These are phyloP conservation scores for Spinacia oleracea DNA, from an alignment of 179 eudicot genomes.

Conservation along the genomic window DNA sequence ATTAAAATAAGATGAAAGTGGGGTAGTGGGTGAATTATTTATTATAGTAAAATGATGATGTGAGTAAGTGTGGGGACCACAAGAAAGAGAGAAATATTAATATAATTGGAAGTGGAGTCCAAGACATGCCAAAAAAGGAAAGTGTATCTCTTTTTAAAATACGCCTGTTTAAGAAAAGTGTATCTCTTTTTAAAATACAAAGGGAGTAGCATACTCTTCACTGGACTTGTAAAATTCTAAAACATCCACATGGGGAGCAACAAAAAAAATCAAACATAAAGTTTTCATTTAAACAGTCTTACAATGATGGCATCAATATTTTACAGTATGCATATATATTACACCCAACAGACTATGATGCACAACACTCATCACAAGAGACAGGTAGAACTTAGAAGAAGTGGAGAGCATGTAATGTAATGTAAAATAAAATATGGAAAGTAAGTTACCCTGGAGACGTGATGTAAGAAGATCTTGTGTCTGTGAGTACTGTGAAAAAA, in stretches of 20 bases:
- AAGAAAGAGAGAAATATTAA: no score
- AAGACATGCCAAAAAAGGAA: no score
- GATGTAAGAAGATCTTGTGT: slow-evolving; percentile 72
- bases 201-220: not conserved
- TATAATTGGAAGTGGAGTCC: no score
- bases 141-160: no score
- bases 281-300: not conserved
- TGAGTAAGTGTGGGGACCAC: no score
- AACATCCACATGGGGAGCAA: not conserved
- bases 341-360: not conserved
- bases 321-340: not conserved
- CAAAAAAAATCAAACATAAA: not conserved
- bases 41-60: no score
- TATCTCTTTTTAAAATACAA: no score
- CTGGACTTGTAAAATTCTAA: not conserved
- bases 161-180: no score
- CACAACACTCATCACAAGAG: not conserved
- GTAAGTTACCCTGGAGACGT: slow-evolving; percentile 65
- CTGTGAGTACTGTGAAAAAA: slow-evolving; percentile 67
- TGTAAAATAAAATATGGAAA: not conserved
- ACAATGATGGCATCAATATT: not conserved
- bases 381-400: not conserved
- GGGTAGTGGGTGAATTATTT: no score
- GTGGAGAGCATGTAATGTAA: not conserved
- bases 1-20: no score